Evolutionary conservation across 1,284 basidiomycete genomes (phyloP).

Genomic region (Cryptococcus deneoformans): DNA sequence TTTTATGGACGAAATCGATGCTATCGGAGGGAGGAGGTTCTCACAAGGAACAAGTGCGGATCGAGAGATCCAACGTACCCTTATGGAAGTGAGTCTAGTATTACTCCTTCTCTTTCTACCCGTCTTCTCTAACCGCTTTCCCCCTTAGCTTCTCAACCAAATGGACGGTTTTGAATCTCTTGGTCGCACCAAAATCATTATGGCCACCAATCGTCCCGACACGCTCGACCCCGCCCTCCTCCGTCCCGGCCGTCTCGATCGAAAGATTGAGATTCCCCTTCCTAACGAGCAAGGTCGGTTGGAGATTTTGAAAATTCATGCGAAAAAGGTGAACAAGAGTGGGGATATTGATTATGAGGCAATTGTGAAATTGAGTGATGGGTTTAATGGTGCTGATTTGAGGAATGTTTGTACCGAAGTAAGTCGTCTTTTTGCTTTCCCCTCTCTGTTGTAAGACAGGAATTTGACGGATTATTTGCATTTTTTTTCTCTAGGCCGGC

Average conservation of each 20-base stretch:
- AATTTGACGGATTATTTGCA: not conserved
- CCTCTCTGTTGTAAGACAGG: not conserved
- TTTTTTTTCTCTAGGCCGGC: constrained; percentile 58
- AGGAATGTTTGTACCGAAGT: constrained; percentile 92
- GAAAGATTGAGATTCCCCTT: constrained; percentile 97
- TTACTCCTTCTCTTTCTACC: not conserved
- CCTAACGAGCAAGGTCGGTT: constrained; percentile 93
- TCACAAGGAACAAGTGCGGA: constrained; percentile 98
- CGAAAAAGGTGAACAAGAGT: constrained; percentile 88
- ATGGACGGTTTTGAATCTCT: constrained; percentile 99
- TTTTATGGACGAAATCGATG: constrained; percentile 83
- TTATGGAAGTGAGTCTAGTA: constrained; percentile 79
- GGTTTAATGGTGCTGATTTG: constrained; percentile 93
- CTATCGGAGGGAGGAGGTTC: constrained; percentile 93
- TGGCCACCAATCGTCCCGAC: constrained; percentile 96
- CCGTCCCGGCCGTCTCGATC: constrained; percentile 91
- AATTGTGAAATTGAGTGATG: constrained; percentile 92
- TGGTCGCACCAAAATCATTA: constrained; percentile 95
- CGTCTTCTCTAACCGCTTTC: not conserved
- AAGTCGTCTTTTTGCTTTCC: not conserved
- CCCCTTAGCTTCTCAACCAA: constrained; percentile 81
- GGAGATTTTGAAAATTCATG: constrained; percentile 98
- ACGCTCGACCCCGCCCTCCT: constrained; percentile 96
- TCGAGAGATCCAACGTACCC: constrained; percentile 95
- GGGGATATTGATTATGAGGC: constrained; percentile 96